phyloP scores from a whole-genome alignment of 1,284 basidiomycete species.

The Neolentinus lepideus region DNA sequence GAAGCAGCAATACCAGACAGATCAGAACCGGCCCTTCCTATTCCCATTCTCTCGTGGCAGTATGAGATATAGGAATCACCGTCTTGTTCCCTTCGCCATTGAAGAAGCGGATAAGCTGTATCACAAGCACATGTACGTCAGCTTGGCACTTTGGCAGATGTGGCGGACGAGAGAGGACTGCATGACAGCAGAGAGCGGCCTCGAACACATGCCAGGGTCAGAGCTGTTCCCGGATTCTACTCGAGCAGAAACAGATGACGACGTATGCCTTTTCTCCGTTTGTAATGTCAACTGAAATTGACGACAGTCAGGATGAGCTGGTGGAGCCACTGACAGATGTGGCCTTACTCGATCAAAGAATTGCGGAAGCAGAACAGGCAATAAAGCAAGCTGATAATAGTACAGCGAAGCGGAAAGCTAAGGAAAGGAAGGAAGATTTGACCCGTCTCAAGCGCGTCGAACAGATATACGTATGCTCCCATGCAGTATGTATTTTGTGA shows the following conservation, averaged over 20 bases:
- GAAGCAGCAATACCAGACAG: conserved; percentile 98
- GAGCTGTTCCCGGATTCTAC: conserved; percentile 31
- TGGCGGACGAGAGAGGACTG: conserved; percentile 94
- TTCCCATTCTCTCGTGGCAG: conserved; percentile 81
- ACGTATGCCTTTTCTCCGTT: conserved; percentile 21
- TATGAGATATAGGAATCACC: conserved; percentile 34
- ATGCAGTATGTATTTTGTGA: background rate
- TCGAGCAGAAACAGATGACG: conserved; percentile 19
- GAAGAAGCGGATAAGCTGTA: conserved; percentile 94
- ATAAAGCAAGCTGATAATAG: conserved; percentile 45
- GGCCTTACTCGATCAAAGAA: conserved; percentile 62
- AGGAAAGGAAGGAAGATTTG: conserved; percentile 69
- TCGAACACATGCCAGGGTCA: conserved; percentile 70
- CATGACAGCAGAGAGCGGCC: conserved; percentile 88
- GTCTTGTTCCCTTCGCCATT: conserved; percentile 88
- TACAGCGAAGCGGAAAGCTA: conserved; percentile 55
- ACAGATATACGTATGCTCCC: conserved; percentile 75
- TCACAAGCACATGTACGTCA: conserved; percentile 86
- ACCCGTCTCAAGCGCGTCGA: conserved; percentile 84
- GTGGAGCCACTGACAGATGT: conserved; percentile 62
- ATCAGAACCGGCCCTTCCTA: conserved; percentile 90
- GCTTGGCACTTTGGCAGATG: conserved; percentile 87
- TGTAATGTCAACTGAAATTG: background rate
- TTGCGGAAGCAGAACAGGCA: conserved; percentile 57
- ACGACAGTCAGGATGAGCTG: conserved; percentile 37